Evolutionary conservation across 805 yeast species (phyloP).

Genomic region (Candida insectalens): DNA sequence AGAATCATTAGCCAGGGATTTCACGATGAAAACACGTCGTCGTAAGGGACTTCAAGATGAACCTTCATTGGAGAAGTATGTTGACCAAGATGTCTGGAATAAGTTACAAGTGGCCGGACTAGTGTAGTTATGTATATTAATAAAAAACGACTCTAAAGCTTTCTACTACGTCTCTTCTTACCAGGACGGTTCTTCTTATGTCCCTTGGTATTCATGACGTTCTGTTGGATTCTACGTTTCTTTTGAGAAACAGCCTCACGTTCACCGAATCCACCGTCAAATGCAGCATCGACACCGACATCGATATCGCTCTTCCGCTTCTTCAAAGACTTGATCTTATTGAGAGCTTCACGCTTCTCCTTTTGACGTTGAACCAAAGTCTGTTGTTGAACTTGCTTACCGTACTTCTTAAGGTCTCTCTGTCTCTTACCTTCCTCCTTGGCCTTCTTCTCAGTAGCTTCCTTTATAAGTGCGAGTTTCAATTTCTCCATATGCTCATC

Average conservation of each 20-base stretch:
- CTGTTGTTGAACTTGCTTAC: conserved; percentile 93
- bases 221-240: conserved; percentile 43
- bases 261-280: conserved; percentile 22
- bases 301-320: conserved; percentile 86
- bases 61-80: conserved; percentile 54
- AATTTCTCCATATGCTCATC: conserved; percentile 97
- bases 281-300: conserved; percentile 84
- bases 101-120: conserved; percentile 30
- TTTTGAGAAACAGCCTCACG: conserved; percentile 28
- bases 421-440: conserved; percentile 90
- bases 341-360: conserved; percentile 84
- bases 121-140: conserved; percentile 5
- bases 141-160: conserved; percentile 8
- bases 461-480: conserved; percentile 69
- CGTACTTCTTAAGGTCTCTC: conserved; percentile 90
- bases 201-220: conserved; percentile 33
- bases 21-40: conserved; percentile 77
- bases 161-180: conserved; percentile 36
- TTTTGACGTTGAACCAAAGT: conserved; percentile 89
- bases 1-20: conserved; percentile 73
- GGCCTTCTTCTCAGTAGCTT: conserved; percentile 74
- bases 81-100: conserved; percentile 49
- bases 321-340: conserved; percentile 83
- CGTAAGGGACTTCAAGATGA: conserved; percentile 80
- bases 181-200: conserved; percentile 39